A percentile compares a stretch with the other conserved stretches of the same genome.
Conservation (phyloP, 2,329 filamentous ascomycete species). For the Phaeosphaeria sp. region DNA sequence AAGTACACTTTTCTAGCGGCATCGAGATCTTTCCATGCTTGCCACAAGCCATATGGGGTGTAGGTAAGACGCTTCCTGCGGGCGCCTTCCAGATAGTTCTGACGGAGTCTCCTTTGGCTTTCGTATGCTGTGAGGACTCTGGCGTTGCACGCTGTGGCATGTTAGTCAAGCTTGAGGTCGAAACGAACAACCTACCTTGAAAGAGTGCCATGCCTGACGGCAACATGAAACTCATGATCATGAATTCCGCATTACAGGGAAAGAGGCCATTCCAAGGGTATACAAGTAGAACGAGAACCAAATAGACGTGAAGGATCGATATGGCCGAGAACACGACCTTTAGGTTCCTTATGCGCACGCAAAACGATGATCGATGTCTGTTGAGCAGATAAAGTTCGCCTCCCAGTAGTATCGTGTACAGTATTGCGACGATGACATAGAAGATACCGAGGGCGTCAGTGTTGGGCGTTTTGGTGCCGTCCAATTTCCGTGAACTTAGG, state of each 20-base stretch:
- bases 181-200: slow-evolving; percentile 31
- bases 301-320: slow-evolving; percentile 46
- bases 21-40: slow-evolving; percentile 40
- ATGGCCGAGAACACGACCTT: slow-evolving; percentile 44
- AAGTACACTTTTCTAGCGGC: slow-evolving; percentile 44
- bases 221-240: slow-evolving; percentile 49
- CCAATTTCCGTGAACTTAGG: slow-evolving; percentile 31
- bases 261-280: slow-evolving; percentile 46
- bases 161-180: slow-evolving; percentile 1
- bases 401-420: slow-evolving; percentile 42
- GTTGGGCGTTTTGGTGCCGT: slow-evolving; percentile 39
- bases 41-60: slow-evolving; percentile 36
- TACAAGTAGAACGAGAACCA: slow-evolving; percentile 45
- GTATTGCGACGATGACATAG: slow-evolving; percentile 40
- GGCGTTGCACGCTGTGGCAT: slow-evolving; percentile 40
- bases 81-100: slow-evolving; percentile 43
- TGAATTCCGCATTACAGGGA: slow-evolving; percentile 47
- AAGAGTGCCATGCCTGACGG: slow-evolving; percentile 50
- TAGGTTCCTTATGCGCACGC: slow-evolving; percentile 42
- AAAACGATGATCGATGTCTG: slow-evolving; percentile 37
- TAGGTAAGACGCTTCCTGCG: slow-evolving; percentile 41
- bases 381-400: slow-evolving; percentile 41
- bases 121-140: slow-evolving; percentile 46
- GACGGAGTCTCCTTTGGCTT: slow-evolving; percentile 41
- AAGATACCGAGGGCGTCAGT: slow-evolving; percentile 39